Evolutionary conservation across 768 basidiomycete species (phyloP).

Genomic region (Boletus bicolor): DNA sequence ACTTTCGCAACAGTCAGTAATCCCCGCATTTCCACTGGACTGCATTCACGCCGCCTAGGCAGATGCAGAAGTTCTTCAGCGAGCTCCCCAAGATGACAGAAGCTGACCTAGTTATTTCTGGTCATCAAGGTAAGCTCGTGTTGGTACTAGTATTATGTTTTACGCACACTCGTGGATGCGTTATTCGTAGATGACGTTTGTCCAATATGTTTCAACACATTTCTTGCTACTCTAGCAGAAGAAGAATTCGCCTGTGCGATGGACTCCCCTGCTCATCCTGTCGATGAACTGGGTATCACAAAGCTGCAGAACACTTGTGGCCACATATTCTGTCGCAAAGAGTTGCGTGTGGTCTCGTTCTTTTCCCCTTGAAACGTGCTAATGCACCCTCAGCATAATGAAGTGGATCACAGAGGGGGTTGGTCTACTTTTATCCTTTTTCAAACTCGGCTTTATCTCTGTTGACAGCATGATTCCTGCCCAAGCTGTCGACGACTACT

Average conservation of each 20-base stretch:
- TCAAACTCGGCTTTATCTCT: constrained; percentile 8
- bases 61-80: constrained; percentile 39
- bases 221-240: constrained; percentile 65
- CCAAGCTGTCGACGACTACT: constrained; percentile 60
- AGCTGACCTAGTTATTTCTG: constrained; percentile 43
- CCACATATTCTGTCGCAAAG: constrained; percentile 79
- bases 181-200: constrained; percentile 57
- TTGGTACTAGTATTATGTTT: neutral
- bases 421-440: constrained; percentile 23
- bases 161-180: neutral
- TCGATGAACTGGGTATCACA: constrained; percentile 70
- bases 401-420: constrained; percentile 63
- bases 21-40: neutral
- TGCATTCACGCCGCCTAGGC: constrained; percentile 23
- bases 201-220: constrained; percentile 71
- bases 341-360: constrained; percentile 46
- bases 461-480: constrained; percentile 55
- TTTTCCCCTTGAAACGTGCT: constrained; percentile 11
- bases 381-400: constrained; percentile 47
- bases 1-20: constrained; percentile 28
- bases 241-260: constrained; percentile 71
- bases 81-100: constrained; percentile 52
- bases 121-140: constrained; percentile 41
- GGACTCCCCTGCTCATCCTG: constrained; percentile 74
- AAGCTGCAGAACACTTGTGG: constrained; percentile 52